phyloP scores from a whole-genome alignment of 148 eudicot species.

The Amaranthus cruentus region DNA sequence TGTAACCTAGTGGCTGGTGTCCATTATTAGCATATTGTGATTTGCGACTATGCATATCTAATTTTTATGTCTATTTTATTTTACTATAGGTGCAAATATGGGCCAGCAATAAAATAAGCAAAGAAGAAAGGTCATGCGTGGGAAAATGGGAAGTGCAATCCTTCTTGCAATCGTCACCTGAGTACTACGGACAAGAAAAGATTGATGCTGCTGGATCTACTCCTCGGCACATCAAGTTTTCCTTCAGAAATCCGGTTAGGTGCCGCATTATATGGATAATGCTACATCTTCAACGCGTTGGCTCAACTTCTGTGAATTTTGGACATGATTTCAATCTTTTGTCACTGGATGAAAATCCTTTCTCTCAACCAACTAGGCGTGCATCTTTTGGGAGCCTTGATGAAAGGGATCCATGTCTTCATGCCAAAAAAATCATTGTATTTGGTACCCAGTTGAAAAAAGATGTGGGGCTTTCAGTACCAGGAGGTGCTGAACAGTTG shows the following conservation, averaged over 20 bases:
- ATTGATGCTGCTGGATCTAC: conserved; percentile 26
- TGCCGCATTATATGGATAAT: conserved; percentile 87
- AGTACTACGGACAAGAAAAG: conserved; percentile 73
- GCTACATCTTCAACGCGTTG: conserved; percentile 63
- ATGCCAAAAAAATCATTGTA: conserved; percentile 77
- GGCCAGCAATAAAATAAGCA: conserved; percentile 84
- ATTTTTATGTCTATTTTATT: conserved; percentile 10
- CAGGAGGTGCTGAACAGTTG: conserved; percentile 57
- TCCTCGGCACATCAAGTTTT: conserved; percentile 71
- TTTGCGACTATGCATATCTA: background rate
- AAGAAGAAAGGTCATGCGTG: conserved; percentile 76
- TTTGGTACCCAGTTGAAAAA: conserved; percentile 52
- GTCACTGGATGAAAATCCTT: conserved; percentile 86
- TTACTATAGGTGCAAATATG: conserved; percentile 78
- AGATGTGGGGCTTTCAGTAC: conserved; percentile 44
- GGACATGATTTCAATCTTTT: conserved; percentile 63
- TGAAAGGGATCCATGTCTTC: conserved; percentile 71
- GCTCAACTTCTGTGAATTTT: conserved; percentile 68
- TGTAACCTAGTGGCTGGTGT: background rate
- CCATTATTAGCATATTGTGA: background rate
- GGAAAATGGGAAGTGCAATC: conserved; percentile 91
- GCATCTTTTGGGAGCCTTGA: conserved; percentile 68
- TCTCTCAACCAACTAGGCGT: conserved; percentile 59
- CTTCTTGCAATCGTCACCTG: conserved; percentile 59
- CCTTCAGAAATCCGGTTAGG: conserved; percentile 70